These are phyloP conservation scores for Globisporangium megalacanthum DNA, from an alignment of 352 stramenopile genomes.

Conservation along the genomic window DNA sequence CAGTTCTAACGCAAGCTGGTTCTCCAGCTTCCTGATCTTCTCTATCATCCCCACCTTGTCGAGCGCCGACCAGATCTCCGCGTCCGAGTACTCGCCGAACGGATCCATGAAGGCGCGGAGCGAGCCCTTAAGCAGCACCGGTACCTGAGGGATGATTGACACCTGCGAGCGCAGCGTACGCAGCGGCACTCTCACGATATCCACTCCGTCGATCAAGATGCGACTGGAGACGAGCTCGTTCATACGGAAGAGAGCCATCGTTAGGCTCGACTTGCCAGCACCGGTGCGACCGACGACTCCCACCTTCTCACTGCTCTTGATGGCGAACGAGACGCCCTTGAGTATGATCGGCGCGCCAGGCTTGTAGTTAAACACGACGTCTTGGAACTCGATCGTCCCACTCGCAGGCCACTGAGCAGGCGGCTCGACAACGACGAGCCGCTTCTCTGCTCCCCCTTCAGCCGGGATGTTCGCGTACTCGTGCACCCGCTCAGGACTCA, in stretches of 20 bases:
- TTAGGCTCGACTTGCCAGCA: constrained; percentile 83
- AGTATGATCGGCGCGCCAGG: constrained; percentile 19
- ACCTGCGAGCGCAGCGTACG: constrained; percentile 38
- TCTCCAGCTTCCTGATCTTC: constrained; percentile 30
- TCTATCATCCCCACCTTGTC: constrained; percentile 49
- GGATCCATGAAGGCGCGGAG: constrained; percentile 86
- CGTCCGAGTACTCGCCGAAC: constrained; percentile 60
- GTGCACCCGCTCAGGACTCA: background rate
- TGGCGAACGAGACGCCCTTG: constrained; percentile 32
- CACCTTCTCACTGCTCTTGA: constrained; percentile 63
- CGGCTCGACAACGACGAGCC: background rate
- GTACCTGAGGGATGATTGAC: constrained; percentile 45
- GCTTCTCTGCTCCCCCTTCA: background rate
- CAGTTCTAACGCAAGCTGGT: constrained; percentile 48
- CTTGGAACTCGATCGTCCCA: background rate
- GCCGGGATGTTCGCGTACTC: background rate
- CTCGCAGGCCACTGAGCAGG: background rate
- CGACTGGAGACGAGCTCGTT: constrained; percentile 77
- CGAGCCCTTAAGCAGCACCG: constrained; percentile 84
- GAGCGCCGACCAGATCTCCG: constrained; percentile 40
- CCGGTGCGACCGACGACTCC: constrained; percentile 90
- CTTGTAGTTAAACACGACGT: constrained; percentile 11
- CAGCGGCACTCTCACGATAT: constrained; percentile 16
- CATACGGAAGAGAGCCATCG: constrained; percentile 90
- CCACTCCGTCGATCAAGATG: constrained; percentile 69